Evolutionary conservation across 139 green algal genomes (phyloP).

Genomic region (Chlamydomonas sp.): DNA sequence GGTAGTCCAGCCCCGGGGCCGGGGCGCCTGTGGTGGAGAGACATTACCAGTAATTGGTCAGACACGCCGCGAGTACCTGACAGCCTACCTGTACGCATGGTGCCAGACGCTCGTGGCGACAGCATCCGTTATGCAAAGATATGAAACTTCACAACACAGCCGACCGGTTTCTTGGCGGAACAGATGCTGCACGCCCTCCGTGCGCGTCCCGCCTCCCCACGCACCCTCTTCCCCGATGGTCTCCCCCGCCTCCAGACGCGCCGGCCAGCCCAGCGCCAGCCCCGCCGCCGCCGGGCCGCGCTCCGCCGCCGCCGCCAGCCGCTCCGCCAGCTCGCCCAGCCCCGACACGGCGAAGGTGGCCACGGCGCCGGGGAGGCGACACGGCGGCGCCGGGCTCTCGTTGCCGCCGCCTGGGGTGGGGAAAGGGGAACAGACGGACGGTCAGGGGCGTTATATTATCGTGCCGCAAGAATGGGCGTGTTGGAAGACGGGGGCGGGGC

Average conservation of each 20-base stretch:
- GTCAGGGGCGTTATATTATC: too few species aligned
- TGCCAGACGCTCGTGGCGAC: not conserved
- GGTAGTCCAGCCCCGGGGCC: conserved; percentile 70
- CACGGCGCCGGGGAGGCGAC: conserved; percentile 58
- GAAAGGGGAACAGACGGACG: not conserved
- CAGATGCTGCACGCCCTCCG: too few species aligned
- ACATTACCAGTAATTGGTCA: too few species aligned
- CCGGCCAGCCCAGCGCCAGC: conserved; percentile 56
- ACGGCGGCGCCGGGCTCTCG: conserved; percentile 53
- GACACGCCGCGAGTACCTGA: not conserved
- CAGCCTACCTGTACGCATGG: not conserved
- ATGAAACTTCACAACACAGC: too few species aligned
- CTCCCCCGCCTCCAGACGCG: conserved; percentile 40
- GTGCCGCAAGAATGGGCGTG: too few species aligned
- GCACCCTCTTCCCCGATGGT: conserved; percentile 17
- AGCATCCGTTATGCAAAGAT: too few species aligned
- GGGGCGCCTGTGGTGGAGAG: conserved; percentile 51
- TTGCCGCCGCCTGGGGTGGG: conserved; percentile 56
- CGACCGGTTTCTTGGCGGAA: too few species aligned
- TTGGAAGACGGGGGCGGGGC: too few species aligned
- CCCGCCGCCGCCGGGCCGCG: conserved; percentile 21
- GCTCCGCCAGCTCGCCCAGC: conserved; percentile 57
- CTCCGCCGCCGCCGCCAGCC: conserved; percentile 35
- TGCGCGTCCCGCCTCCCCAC: not conserved
- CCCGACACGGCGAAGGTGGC: conserved; percentile 70